Evolutionary conservation across 306 rosid species (phyloP).

Genomic region (Trifolium repens): DNA sequence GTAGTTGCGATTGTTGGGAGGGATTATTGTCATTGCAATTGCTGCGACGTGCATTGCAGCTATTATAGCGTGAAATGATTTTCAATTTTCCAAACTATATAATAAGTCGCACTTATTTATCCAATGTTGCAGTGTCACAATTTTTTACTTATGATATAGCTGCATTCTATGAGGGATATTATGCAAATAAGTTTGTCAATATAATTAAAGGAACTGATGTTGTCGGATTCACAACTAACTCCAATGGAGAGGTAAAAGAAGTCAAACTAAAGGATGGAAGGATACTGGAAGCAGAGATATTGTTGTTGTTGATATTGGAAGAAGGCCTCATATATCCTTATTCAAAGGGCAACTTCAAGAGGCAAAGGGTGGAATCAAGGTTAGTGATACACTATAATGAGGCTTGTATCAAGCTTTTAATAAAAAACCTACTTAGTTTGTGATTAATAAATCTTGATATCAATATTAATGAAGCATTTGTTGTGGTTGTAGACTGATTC

Average conservation of each 20-base stretch:
- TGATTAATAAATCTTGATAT: slow-evolving; percentile 30
- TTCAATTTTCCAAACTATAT: background rate
- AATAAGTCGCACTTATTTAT: too few relatives aligned
- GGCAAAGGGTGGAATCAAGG: slow-evolving; percentile 96
- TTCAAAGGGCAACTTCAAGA: slow-evolving; percentile 97
- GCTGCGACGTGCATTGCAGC: too few relatives aligned
- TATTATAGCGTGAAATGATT: background rate
- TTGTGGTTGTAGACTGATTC: slow-evolving; percentile 75
- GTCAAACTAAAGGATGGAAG: slow-evolving; percentile 92
- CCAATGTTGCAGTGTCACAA: slow-evolving; percentile 81
- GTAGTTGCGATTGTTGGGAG: too few relatives aligned
- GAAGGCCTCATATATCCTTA: slow-evolving; percentile 72
- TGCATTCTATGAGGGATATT: slow-evolving; percentile 82
- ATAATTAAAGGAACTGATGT: slow-evolving; percentile 95
- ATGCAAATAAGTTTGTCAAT: slow-evolving; percentile 75
- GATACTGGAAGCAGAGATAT: slow-evolving; percentile 89
- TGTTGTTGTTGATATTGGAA: slow-evolving; percentile 96
- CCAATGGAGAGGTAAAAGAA: slow-evolving; percentile 93
- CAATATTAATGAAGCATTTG: slow-evolving; percentile 28
- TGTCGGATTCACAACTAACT: slow-evolving; percentile 70
- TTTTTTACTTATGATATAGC: slow-evolving; percentile 90
- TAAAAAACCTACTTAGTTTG: background rate
- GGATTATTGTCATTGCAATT: too few relatives aligned
- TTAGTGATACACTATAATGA: slow-evolving; percentile 40
- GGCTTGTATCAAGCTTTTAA: slow-evolving; percentile 7